Evolutionary conservation across 2,329 filamentous ascomycete species (phyloP).

Genomic region (Verticillium klebahnii): DNA sequence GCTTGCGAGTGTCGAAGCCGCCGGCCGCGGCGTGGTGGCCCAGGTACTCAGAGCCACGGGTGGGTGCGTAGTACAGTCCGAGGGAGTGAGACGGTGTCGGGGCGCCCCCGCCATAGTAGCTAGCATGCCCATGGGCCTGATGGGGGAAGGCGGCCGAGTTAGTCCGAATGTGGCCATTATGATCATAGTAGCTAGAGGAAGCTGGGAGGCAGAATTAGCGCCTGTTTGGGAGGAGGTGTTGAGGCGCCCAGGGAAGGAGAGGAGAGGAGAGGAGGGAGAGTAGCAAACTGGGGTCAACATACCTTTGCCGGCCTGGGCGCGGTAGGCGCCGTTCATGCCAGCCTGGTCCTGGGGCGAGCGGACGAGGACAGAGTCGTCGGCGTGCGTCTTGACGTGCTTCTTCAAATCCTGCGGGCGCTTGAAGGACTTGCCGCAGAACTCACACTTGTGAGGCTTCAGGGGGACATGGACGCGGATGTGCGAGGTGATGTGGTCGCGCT

Average conservation of each 20-base stretch:
- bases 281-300: slow-evolving; percentile 23
- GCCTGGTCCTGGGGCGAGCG: slow-evolving; percentile 47
- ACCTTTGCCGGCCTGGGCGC: slow-evolving; percentile 49
- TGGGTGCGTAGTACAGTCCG: slow-evolving; percentile 58
- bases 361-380: slow-evolving; percentile 80
- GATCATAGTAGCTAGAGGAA: slow-evolving; percentile 58
- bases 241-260: slow-evolving; percentile 13
- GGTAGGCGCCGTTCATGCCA: slow-evolving; percentile 47
- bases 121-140: slow-evolving; percentile 44
- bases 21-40: slow-evolving; percentile 41
- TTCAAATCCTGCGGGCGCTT: slow-evolving; percentile 98
- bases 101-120: slow-evolving; percentile 48
- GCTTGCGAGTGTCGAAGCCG: slow-evolving; percentile 68
- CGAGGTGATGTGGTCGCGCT: slow-evolving; percentile 98
- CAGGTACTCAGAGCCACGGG: slow-evolving; percentile 48
- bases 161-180: slow-evolving; percentile 58
- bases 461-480: slow-evolving; percentile 99
- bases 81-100: slow-evolving; percentile 25
- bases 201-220: slow-evolving; percentile 41
- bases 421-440: slow-evolving; percentile 98
- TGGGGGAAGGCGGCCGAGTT: slow-evolving; percentile 52
- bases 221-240: slow-evolving; percentile 20
- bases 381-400: slow-evolving; percentile 99
- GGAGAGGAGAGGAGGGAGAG: slow-evolving; percentile 3
- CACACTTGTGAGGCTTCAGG: slow-evolving; percentile 97